A percentile compares a stretch with the other conserved stretches of the same genome.
Evolutionary conservation across 108 stramenopile genomes (phyloP).

Genomic region (Fistulifera pelliculosa): DNA sequence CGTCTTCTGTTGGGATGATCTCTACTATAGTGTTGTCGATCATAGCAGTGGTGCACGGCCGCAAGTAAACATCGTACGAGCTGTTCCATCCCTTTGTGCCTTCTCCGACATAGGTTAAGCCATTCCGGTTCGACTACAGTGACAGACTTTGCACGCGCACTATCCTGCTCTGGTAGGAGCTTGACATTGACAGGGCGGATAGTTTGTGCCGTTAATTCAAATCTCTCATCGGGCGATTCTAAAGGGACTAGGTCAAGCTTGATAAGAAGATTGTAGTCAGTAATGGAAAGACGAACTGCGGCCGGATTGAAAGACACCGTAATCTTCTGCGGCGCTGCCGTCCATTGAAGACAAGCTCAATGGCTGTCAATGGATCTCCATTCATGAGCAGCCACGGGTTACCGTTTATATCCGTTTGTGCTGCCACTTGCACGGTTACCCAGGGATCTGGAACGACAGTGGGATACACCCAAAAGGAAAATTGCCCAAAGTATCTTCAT

Average conservation of each 20-base stretch:
- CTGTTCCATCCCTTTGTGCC: slow-evolving; percentile 18
- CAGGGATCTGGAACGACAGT: slow-evolving; percentile 17
- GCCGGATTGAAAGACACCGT: slow-evolving; percentile 14
- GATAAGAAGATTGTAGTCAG: slow-evolving; percentile 15
- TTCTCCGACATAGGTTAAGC: slow-evolving; percentile 17
- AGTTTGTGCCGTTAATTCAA: slow-evolving; percentile 11
- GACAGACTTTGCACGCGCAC: slow-evolving; percentile 16
- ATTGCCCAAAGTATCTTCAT: slow-evolving; percentile 12
- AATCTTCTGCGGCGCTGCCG: not conserved
- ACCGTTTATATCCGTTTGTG: slow-evolving; percentile 14
- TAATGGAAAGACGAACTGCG: slow-evolving; percentile 10
- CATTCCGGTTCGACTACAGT: slow-evolving; percentile 10
- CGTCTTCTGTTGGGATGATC: slow-evolving; percentile 5
- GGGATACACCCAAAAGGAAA: slow-evolving; percentile 28
- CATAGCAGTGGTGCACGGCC: slow-evolving; percentile 16
- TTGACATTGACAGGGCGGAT: slow-evolving; percentile 15
- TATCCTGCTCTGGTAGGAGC: slow-evolving; percentile 11
- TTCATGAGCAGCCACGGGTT: slow-evolving; percentile 14
- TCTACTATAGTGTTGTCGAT: slow-evolving; percentile 4
- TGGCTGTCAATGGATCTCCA: not conserved
- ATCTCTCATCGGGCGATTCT: slow-evolving; percentile 17
- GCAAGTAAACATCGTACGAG: slow-evolving; percentile 24
- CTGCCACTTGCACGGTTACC: slow-evolving; percentile 18
- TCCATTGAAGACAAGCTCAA: slow-evolving; percentile 1
- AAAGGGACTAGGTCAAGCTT: slow-evolving; percentile 9